phyloP scores from a whole-genome alignment of 2,329 filamentous ascomycete species.

The Colletotrichum sp. region DNA sequence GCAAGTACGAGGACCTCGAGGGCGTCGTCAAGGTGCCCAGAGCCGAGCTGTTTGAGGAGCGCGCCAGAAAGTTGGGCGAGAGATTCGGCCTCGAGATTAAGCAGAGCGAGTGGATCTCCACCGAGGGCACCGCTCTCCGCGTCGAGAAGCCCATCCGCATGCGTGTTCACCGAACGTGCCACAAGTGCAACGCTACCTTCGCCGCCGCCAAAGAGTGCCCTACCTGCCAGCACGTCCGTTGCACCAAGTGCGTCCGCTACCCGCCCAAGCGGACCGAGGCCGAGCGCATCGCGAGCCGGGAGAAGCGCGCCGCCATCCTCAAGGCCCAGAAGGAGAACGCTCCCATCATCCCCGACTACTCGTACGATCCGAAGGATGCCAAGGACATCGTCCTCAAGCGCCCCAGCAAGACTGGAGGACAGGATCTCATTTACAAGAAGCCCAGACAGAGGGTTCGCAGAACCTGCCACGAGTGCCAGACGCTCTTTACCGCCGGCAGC shows the following conservation, averaged over 20 bases:
- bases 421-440: conserved; percentile 75
- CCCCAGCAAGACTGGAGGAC: conserved; percentile 69
- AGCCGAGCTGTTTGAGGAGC: conserved; percentile 59
- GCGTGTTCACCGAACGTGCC: conserved; percentile 80
- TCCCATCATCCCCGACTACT: conserved; percentile 57
- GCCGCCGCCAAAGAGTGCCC: conserved; percentile 75
- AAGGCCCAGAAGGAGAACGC: conserved; percentile 64
- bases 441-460: conserved; percentile 76
- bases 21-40: conserved; percentile 47
- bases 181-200: conserved; percentile 79
- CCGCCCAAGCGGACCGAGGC: conserved; percentile 69
- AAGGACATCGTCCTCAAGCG: conserved; percentile 63
- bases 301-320: conserved; percentile 52
- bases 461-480: conserved; percentile 76
- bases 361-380: conserved; percentile 43
- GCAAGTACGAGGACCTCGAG: conserved; percentile 22
- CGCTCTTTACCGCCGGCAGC: conserved; percentile 60
- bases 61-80: conserved; percentile 60
- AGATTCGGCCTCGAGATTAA: conserved; percentile 62
- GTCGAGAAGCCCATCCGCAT: conserved; percentile 80
- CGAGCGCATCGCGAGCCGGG: conserved; percentile 57
- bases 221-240: conserved; percentile 80
- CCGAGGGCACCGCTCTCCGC: conserved; percentile 62
- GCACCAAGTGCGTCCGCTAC: conserved; percentile 79
- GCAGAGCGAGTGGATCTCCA: conserved; percentile 57